Evolutionary conservation across 257 asterid genomes (phyloP), one percentile per base, ranked within the genome.

Genomic region (Scutellaria baicalensis): DNA sequence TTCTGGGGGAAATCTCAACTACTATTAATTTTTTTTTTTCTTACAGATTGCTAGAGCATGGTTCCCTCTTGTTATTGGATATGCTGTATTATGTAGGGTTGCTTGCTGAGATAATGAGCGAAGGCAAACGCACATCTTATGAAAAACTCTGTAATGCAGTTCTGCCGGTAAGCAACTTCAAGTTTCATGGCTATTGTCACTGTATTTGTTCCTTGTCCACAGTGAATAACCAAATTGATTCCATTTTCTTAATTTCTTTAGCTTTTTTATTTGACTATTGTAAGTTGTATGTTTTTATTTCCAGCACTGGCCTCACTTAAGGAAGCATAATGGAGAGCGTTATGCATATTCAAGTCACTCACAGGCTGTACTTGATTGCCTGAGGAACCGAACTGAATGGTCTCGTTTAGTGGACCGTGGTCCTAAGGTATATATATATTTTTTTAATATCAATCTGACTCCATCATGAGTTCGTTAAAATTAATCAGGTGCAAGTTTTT

Each of bases 291-390:
- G 14, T 35, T 63, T n/a, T 58, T 59, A 12, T 65, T 73, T 31
- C 43, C 78, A 92, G 98, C 98, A 92, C 76, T 92, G 98, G 97
- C 91, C 98, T 27, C 86, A 88, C 83, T 75, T 90, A 78, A 87
- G 98, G 86, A 92, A 92, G 82, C 97, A 92, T 79, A 90, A 90
- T 68, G 97, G 98, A 68, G 98, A 92, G 78, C 91, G 96, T 44
- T 92, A 92, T 71, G 97, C 98, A 47, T 92, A 92, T 80, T 84
- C 98, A 66, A 90, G 96, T 78, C 98, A 90, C 82, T 84, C 93
- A n/a, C 96, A 90, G 72, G 98, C 98, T 66, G 98, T 92, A 35
- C 96, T 92, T 70, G 98, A 92, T 76, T 92, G 98, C 83, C 85
- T 92, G 70, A 87, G 98, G 84, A 92, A 92, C 74, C 89, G 97